Evolutionary conservation across 345 rosid species (phyloP).

Genomic region (Hypericum androsaemum): DNA sequence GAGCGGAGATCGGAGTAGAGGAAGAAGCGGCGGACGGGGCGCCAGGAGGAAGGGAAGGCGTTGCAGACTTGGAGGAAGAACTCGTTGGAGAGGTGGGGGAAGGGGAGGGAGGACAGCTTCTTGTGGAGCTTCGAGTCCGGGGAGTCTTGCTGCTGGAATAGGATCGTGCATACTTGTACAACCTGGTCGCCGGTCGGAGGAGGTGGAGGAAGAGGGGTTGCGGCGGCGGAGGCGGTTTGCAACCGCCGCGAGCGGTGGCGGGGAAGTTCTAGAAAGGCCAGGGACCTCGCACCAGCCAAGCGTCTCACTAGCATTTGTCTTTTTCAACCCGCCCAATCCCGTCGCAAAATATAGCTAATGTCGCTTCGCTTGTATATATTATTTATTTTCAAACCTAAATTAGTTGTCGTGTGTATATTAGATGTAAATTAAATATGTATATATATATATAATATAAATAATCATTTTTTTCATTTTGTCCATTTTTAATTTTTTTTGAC

Average conservation of each 20-base stretch:
- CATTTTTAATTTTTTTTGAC: no score
- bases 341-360: no score
- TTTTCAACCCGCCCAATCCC: no score
- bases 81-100: constrained; percentile 39
- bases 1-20: constrained; percentile 38
- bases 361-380: no score
- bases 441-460: no score
- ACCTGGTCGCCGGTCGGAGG: constrained; percentile 35
- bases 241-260: background rate
- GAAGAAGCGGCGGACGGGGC: constrained; percentile 68
- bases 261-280: background rate
- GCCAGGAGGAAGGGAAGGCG: constrained; percentile 72
- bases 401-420: no score
- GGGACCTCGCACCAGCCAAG: no score
- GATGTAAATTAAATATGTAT: no score
- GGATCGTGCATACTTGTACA: constrained; percentile 66
- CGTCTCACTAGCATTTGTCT: background rate
- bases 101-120: constrained; percentile 36
- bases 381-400: no score
- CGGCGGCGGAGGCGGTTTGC: background rate
- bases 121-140: constrained; percentile 53
- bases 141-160: constrained; percentile 65
- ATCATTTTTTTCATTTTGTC: no score
- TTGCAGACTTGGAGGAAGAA: constrained; percentile 88
- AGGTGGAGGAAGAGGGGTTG: constrained; percentile 27